Evolutionary conservation across 768 basidiomycete species (phyloP).

Genomic region (Russula olivacea): DNA sequence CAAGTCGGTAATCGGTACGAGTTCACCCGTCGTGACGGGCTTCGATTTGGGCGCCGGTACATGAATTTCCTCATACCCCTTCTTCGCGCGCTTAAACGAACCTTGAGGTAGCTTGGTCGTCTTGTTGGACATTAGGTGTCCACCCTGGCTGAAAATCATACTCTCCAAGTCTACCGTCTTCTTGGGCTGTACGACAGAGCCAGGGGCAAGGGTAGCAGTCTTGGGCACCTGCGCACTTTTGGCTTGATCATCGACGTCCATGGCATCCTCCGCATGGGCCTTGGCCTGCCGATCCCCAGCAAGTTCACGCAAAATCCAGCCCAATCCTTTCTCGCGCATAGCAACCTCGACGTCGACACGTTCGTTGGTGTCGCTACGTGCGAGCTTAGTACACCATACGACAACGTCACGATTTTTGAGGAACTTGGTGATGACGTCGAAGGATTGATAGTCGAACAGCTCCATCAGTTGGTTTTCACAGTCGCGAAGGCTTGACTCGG

Average conservation of each 20-base stretch:
- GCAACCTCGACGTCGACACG: slow-evolving; percentile 92
- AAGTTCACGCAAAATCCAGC: slow-evolving; percentile 90
- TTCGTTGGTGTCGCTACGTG: slow-evolving; percentile 83
- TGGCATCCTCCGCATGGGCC: slow-evolving; percentile 47
- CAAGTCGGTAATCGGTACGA: slow-evolving; percentile 64
- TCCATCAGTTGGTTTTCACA: slow-evolving; percentile 97
- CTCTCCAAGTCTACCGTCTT: slow-evolving; percentile 81
- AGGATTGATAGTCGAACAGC: slow-evolving; percentile 88
- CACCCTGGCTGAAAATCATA: slow-evolving; percentile 95
- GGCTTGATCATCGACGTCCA: slow-evolving; percentile 70
- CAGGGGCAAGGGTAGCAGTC: slow-evolving; percentile 82
- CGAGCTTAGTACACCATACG: slow-evolving; percentile 97
- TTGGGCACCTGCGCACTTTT: slow-evolving; percentile 51
- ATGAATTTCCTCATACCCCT: slow-evolving; percentile 97
- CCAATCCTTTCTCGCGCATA: slow-evolving; percentile 95
- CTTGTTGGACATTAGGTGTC: slow-evolving; percentile 97
- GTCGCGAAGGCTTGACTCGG: slow-evolving; percentile 83
- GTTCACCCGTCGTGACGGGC: slow-evolving; percentile 52
- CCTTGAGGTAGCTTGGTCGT: slow-evolving; percentile 97
- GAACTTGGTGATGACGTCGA: slow-evolving; percentile 83
- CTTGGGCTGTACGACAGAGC: slow-evolving; percentile 82
- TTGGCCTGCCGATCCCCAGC: slow-evolving; percentile 72
- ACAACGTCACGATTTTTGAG: slow-evolving; percentile 94
- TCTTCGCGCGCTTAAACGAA: slow-evolving; percentile 92
- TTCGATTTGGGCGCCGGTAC: slow-evolving; percentile 89